These are phyloP conservation scores for Aspergillus steynii DNA, from an alignment of 495 filamentous ascomycete genomes.

Conservation along the genomic window DNA sequence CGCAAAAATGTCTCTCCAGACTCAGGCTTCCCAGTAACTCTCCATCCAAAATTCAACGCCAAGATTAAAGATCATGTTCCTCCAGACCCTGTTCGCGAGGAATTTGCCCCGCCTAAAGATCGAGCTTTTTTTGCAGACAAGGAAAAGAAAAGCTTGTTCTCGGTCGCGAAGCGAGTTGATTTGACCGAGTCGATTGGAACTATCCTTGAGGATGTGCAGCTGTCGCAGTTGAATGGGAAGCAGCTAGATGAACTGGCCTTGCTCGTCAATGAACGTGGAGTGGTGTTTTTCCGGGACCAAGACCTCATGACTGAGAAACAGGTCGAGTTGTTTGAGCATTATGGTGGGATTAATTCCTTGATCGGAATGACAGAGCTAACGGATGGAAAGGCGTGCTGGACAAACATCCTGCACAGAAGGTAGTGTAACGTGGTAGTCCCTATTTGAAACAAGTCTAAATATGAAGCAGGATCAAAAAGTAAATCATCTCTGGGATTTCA, in stretches of 20 bases:
- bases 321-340: conserved; percentile 53
- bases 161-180: conserved; percentile 43
- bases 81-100: conserved; percentile 42
- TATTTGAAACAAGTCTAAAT: too few relatives aligned
- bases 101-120: conserved; percentile 45
- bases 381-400: conserved; percentile 33
- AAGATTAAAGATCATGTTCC: conserved; percentile 49
- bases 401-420: conserved; percentile 51
- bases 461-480: conserved; percentile 13
- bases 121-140: conserved; percentile 53
- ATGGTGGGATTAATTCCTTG: conserved; percentile 27
- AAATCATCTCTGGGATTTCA: neutral
- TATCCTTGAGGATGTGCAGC: conserved; percentile 43
- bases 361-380: neutral
- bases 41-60: conserved; percentile 30
- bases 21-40: conserved; percentile 17
- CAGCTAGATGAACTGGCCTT: conserved; percentile 48
- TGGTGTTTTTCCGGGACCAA: conserved; percentile 48
- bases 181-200: conserved; percentile 56
- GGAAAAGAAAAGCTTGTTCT: conserved; percentile 48
- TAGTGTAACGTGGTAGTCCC: conserved; percentile 6
- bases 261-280: conserved; percentile 42
- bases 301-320: conserved; percentile 52
- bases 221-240: conserved; percentile 35
- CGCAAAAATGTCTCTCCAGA: conserved; percentile 26